Evolutionary conservation across 2,329 filamentous ascomycete genomes (phyloP).

Genomic region (Trichophyton schoenleinii): DNA sequence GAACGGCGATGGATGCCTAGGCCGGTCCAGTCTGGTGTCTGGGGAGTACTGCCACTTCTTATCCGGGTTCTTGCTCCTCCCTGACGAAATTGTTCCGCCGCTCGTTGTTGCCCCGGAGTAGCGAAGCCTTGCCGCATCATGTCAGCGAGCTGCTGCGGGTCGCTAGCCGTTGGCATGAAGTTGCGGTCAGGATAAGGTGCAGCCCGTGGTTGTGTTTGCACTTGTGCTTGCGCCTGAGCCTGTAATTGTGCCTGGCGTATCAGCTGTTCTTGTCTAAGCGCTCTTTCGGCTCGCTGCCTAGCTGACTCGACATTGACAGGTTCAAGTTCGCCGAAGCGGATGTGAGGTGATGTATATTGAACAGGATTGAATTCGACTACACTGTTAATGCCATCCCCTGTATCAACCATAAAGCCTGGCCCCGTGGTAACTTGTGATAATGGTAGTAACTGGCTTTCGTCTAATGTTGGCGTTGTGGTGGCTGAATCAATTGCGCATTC

Average conservation of each 20-base stretch:
- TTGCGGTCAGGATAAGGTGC: slow-evolving; percentile 17
- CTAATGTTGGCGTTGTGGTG: slow-evolving; percentile 9
- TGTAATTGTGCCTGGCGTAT: neutral
- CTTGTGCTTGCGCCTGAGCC: too few species aligned
- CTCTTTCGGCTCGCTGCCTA: slow-evolving; percentile 10
- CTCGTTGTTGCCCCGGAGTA: neutral
- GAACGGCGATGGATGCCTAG: slow-evolving; percentile 15
- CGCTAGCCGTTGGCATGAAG: slow-evolving; percentile 16
- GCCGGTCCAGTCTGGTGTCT: slow-evolving; percentile 17
- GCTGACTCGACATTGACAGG: slow-evolving; percentile 17
- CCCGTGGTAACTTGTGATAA: slow-evolving; percentile 18
- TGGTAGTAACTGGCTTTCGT: slow-evolving; percentile 10
- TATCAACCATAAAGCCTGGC: slow-evolving; percentile 18
- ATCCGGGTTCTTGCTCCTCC: neutral
- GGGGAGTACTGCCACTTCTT: slow-evolving; percentile 18
- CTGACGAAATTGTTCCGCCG: slow-evolving; percentile 3
- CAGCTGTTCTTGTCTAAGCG: slow-evolving; percentile 6
- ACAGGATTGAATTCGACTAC: slow-evolving; percentile 12
- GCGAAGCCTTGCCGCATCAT: neutral
- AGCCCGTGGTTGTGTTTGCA: neutral
- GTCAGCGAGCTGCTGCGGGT: slow-evolving; percentile 9
- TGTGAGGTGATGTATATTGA: slow-evolving; percentile 10
- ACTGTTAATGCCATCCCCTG: slow-evolving; percentile 12
- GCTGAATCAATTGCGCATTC: slow-evolving; percentile 9
- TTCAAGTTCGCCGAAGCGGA: slow-evolving; percentile 18